Evolutionary conservation across 2,329 filamentous ascomycete genomes (phyloP).

Genomic region (Hypomyces perniciosus): DNA sequence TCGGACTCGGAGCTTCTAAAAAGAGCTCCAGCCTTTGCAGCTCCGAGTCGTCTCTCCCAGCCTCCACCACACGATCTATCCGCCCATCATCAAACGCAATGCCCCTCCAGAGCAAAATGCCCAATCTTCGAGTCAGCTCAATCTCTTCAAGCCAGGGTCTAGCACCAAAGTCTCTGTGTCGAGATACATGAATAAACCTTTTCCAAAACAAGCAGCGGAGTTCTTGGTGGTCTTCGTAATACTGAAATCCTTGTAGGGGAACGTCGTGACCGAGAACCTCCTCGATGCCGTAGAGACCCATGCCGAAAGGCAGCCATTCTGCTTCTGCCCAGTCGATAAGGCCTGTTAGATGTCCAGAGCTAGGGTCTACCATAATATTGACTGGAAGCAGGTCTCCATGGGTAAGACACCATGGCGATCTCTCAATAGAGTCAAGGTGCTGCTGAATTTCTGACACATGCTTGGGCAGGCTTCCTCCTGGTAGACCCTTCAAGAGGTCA

Average conservation of each 20-base stretch:
- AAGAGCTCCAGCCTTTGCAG: slow-evolving; percentile 42
- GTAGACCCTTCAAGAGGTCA: slow-evolving; percentile 31
- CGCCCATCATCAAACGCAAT: slow-evolving; percentile 57
- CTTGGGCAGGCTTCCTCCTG: slow-evolving; percentile 18
- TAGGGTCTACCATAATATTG: slow-evolving; percentile 48
- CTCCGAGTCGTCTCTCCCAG: slow-evolving; percentile 44
- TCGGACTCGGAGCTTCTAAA: slow-evolving; percentile 7
- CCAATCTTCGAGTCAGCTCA: slow-evolving; percentile 36
- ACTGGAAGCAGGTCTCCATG: slow-evolving; percentile 55
- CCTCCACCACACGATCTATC: slow-evolving; percentile 52
- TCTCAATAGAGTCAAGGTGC: slow-evolving; percentile 26
- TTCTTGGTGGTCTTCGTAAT: slow-evolving; percentile 36
- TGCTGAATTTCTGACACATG: slow-evolving; percentile 23
- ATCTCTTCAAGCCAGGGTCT: background rate
- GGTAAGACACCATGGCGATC: slow-evolving; percentile 49
- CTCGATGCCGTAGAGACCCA: slow-evolving; percentile 55
- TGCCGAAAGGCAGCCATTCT: slow-evolving; percentile 54
- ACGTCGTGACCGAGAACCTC: slow-evolving; percentile 48
- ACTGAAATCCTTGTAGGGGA: slow-evolving; percentile 31
- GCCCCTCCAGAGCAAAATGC: slow-evolving; percentile 57
- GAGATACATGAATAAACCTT: slow-evolving; percentile 23
- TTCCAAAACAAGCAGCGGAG: slow-evolving; percentile 48
- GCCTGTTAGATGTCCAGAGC: slow-evolving; percentile 41
- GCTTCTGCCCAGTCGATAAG: slow-evolving; percentile 61
- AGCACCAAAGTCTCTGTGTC: background rate